phyloP scores from a whole-genome alignment of 2,329 filamentous ascomycete species.

The Thermoascus crustaceus region DNA sequence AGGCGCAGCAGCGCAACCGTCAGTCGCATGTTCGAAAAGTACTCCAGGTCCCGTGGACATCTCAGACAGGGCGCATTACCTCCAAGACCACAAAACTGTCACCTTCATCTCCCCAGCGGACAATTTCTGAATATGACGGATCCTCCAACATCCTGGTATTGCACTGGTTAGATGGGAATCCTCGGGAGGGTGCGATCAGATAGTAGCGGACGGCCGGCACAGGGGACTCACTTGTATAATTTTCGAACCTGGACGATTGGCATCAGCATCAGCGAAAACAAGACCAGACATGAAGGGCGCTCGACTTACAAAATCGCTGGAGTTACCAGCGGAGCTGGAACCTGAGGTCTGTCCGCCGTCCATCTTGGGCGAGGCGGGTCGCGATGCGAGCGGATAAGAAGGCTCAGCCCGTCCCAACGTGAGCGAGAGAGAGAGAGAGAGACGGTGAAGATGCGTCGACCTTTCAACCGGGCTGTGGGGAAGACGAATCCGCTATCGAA shows the following conservation, averaged over 20 bases:
- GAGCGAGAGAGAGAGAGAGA: slow-evolving; percentile 7
- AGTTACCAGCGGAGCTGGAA: slow-evolving; percentile 59
- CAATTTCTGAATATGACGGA: slow-evolving; percentile 82
- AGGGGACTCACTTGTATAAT: slow-evolving; percentile 75
- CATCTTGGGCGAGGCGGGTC: slow-evolving; percentile 37
- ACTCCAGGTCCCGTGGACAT: too few species aligned
- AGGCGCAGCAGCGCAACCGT: not conserved
- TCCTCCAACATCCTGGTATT: slow-evolving; percentile 84
- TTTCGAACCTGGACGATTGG: slow-evolving; percentile 70
- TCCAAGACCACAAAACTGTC: slow-evolving; percentile 97
- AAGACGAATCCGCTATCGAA: slow-evolving; percentile 2
- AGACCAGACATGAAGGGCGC: slow-evolving; percentile 7
- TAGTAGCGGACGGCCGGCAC: slow-evolving; percentile 7
- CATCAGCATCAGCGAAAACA: slow-evolving; percentile 14
- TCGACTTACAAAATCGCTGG: slow-evolving; percentile 83
- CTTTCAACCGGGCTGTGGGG: slow-evolving; percentile 4
- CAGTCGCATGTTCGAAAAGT: slow-evolving; percentile 7
- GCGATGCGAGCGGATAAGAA: slow-evolving; percentile 30
- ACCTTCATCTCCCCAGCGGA: slow-evolving; percentile 89
- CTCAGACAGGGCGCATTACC: slow-evolving; percentile 45
- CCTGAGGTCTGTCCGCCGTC: slow-evolving; percentile 37
- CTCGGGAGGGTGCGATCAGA: slow-evolving; percentile 4
- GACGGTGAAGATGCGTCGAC: slow-evolving; percentile 6
- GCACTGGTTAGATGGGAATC: slow-evolving; percentile 6
- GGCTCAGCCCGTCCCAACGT: slow-evolving; percentile 16